Evolutionary conservation across 208 protist genomes (phyloP), one percentile per base, ranked within the genome.

Genomic region (Trypanosoma lewisi): DNA sequence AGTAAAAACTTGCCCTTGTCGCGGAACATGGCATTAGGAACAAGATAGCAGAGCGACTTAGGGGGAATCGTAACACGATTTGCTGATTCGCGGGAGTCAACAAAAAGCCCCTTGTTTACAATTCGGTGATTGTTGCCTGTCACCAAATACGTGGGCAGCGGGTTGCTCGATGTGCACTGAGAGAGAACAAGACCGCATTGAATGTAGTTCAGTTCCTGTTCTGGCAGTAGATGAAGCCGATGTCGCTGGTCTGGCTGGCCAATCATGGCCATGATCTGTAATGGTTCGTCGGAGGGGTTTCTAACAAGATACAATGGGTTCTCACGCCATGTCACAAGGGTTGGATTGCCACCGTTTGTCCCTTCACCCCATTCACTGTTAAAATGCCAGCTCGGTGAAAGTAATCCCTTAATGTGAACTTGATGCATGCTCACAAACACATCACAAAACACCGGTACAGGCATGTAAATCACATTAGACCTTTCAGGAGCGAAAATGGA

Each of bases 1-100:
- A 94, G 68, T n/a, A 94, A 77, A 65, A 94, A 94, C 70, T 88
- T 93, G 49, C 83, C 70, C 62, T 82, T 78, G 17, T 87, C 82
- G 36, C 70, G 85, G 34, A 75, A 71, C 82, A 89, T 84, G 11
- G 73, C 75, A 42, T 72, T 89, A 5, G 82, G 82, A 16, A 91
- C 82, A 31, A 91, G 68, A 75, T 94, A 94, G 71, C 75, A 86
- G 47, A 94, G 57, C 14, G 83, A 94, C 17, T 78, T 44, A 17
- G 80, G 52, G 12, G 87, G 87, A 11, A 94, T 56, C 21, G 77
- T 88, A 55, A 94, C 70, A 7, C 85, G 31, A 65, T 87, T 77
- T 14, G 82, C 62, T 45, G 80, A 79, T 73, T 94, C 87, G 54
- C 87, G 79, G 19, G 76, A 72, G 48, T 78, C 72, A 28, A 89